These are phyloP conservation scores for Rhinocladiella mackenziei DNA, from an alignment of 2,329 filamentous ascomycete genomes.

Conservation along the genomic window DNA sequence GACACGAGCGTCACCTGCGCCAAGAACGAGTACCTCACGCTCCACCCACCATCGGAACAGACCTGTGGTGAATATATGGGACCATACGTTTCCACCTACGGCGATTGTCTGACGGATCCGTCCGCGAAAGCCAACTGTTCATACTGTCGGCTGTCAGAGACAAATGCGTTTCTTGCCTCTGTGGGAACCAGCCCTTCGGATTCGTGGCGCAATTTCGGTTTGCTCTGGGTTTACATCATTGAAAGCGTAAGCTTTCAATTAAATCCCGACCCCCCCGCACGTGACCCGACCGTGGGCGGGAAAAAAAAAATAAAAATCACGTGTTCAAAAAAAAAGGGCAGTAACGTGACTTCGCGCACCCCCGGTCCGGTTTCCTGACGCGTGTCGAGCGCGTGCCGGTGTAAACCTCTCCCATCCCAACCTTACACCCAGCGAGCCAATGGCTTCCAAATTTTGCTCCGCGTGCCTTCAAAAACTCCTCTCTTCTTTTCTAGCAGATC, in stretches of 20 bases:
- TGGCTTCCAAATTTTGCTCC: no score
- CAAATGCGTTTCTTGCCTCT: constrained; percentile 47
- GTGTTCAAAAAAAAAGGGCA: no score
- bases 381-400: no score
- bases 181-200: constrained; percentile 44
- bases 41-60: constrained; percentile 55
- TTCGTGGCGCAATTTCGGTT: constrained; percentile 66
- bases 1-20: constrained; percentile 64
- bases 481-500: no score
- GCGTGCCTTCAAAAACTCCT: no score
- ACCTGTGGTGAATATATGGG: constrained; percentile 60
- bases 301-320: constrained; percentile 5
- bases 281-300: constrained; percentile 47
- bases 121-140: constrained; percentile 45
- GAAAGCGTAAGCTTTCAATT: constrained; percentile 62
- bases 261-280: constrained; percentile 58
- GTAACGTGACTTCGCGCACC: no score
- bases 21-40: constrained; percentile 63
- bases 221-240: constrained; percentile 63
- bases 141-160: constrained; percentile 46
- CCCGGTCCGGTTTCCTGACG: no score
- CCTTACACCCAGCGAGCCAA: no score
- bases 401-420: no score
- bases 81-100: constrained; percentile 43
- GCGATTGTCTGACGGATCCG: constrained; percentile 53